A percentile compares a stretch with the other conserved stretches of the same genome.
These are phyloP conservation scores for Colletotrichum gigasporum DNA, from an alignment of 2,329 filamentous ascomycete genomes.

Conservation along the genomic window DNA sequence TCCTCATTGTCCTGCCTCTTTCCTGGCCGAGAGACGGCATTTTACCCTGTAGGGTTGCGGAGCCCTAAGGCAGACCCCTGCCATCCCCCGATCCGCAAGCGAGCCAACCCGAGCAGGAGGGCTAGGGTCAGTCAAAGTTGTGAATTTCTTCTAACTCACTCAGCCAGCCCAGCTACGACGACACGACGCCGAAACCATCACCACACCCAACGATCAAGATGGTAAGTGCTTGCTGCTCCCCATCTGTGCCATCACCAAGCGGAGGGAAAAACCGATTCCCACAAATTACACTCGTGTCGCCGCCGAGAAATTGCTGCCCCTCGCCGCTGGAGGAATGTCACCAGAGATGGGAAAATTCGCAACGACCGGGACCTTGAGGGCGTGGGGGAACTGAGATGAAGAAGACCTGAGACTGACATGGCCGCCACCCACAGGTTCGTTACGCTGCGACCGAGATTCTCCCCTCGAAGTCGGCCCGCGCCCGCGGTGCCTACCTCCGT, in stretches of 20 bases:
- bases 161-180: constrained; percentile 37
- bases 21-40: constrained; percentile 12
- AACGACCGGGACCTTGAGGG: not conserved
- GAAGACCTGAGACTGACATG: constrained; percentile 30
- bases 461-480: constrained; percentile 92
- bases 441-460: constrained; percentile 93
- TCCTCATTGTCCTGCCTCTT: constrained; percentile 25
- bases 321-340: not conserved
- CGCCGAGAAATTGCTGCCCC: not conserved
- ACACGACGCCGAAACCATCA: constrained; percentile 63
- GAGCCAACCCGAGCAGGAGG: constrained; percentile 47
- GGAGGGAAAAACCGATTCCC: not conserved
- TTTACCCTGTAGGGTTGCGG: constrained; percentile 45
- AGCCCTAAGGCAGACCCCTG: constrained; percentile 47
- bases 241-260: constrained; percentile 23
- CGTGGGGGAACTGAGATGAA: not conserved
- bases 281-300: not conserved
- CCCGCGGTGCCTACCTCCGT: constrained; percentile 98
- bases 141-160: constrained; percentile 51
- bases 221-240: constrained; percentile 53
- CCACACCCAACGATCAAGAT: constrained; percentile 65
- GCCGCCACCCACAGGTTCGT: constrained; percentile 73
- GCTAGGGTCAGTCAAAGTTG: constrained; percentile 54
- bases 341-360: constrained; percentile 16
- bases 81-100: constrained; percentile 52